Evolutionary conservation across 148 eudicot species (phyloP), one percentile per base, ranked within the genome.

Genomic region (Nyssa sinensis): DNA sequence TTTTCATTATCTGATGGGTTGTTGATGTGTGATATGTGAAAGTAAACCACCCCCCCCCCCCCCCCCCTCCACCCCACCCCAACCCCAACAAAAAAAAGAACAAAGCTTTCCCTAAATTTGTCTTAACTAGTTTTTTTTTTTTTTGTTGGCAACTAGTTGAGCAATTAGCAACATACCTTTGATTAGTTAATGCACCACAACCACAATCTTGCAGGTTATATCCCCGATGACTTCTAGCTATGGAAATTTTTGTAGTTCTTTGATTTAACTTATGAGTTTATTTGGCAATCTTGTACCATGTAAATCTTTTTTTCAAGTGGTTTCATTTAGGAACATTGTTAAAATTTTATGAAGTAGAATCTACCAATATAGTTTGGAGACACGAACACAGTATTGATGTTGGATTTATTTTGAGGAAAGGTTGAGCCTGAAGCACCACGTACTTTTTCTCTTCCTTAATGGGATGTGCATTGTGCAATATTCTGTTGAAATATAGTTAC

Each of bases 1-100:
- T n/a, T 31, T 29, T 58, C 71, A 68, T 49, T 17, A 25, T 49
- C 72, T 29, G 72, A 69, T 17, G 17, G 61, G 37, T 5, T 21
- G 53, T 53, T 34, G 41, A 44, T 73, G 3, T n/a, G n/a, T n/a
- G n/a, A n/a, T n/a, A n/a, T 62, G 34, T 49, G 29, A 57, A 1
- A 4, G 16, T 12, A 34, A 53, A 47, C 53, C 14, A 10, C 11
- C 77, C 77, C 69, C 47, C 11, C 63, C n/a, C 63, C 39, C 8
- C 7, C 8, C 8, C 8, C 5, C 8, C 5, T 35, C 7, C 39
- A 9, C 8, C 39, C 8, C 39, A 35, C 39, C 8, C 39, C 8
- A 0, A 9, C 39, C 39, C 7, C 14, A 47, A 47, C 11, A 3
- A 37, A 9, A 37, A 37, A 47, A 0, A 47, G 53, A 14, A 14